Base-by-base conservation (phyloP, 2,329 filamentous ascomycete genomes). In the Apiospora rasikravindrae region DNA sequence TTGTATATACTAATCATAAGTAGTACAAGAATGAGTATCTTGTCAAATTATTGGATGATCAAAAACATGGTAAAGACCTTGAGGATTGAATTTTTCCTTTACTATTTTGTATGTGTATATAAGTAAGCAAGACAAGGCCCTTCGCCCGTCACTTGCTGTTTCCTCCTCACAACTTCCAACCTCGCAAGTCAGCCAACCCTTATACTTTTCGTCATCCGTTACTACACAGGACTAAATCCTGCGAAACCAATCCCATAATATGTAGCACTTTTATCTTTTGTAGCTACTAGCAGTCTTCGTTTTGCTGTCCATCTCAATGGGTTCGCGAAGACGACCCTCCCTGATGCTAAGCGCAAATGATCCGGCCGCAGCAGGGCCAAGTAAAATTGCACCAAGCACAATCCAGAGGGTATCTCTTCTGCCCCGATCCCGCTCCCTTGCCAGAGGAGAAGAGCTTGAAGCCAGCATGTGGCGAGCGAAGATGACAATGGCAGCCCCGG, bases 391-490 rank as follows among this genome's bases (percentile, higher is more conserved):
- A 7, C 26, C 57, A 22, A 64, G 33, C 26, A 29, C 33, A 4
- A 64, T 19, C 26, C 33, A 64, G 19, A 40, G 7, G 13, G 33
- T 29, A 19, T 64, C 57, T 29, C 57, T 24, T 24, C 3, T 33
- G 5, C 26, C 57, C 57, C 33, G 26, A 26, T 40, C 33, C 57
- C 33, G 26, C 37, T 37, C 37, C 37, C 8, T 4, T 14, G 14
- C 33, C 26, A 64, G 26, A 19, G 14, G 26, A 22, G 13, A 19
- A 14, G 26, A 40, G 19, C 57, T 29, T 26, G 57, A 33, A 26
- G 14, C 13, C 57, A 64, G 57, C 57, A 40, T 29, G 26, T 64
- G 57, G 47, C 47, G 47, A 19, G 57, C 57, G 57, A 64, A 64
- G 13, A 64, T 7, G 57, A 64, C 19, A 24, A 29, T 64, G 26